Percentiles rank a stretch among this genome's conserved stretches.
These are phyloP conservation scores for Stagonosporopsis cucurbitacearum DNA, from an alignment of 2,329 filamentous ascomycete species.

Conservation along the genomic window DNA sequence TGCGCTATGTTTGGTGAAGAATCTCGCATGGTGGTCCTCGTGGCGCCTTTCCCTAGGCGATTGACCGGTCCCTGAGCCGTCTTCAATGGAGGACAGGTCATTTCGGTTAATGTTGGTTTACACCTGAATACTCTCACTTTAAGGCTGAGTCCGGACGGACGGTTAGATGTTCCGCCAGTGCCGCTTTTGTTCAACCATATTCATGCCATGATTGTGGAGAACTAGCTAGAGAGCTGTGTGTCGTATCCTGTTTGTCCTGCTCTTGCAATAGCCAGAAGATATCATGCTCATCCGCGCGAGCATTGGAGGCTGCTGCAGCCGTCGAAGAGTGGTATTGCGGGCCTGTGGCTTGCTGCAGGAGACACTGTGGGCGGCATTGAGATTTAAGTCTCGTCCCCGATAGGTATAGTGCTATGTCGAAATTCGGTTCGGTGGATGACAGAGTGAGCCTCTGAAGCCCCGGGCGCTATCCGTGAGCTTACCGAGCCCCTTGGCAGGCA, in stretches of 20 bases:
- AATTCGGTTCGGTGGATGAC: conserved; percentile 9
- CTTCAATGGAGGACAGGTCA: conserved; percentile 19
- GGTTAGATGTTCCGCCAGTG: conserved; percentile 26
- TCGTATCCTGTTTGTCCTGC: background rate
- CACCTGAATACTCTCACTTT: conserved; percentile 7
- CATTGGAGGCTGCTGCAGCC: background rate
- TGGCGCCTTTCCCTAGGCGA: conserved; percentile 26
- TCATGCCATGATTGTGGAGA: background rate
- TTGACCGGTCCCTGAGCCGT: conserved; percentile 32
- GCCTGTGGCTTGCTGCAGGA: conserved; percentile 17
- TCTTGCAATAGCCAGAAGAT: background rate
- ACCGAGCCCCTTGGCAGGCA: conserved; percentile 17
- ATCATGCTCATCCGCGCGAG: background rate
- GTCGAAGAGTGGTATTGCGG: conserved; percentile 3
- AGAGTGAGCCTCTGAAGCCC: conserved; percentile 11
- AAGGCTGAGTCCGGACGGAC: conserved; percentile 20
- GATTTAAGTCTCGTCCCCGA: conserved; percentile 3
- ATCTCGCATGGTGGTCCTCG: conserved; percentile 20
- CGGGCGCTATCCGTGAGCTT: conserved; percentile 12
- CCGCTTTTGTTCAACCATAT: background rate
- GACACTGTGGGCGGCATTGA: conserved; percentile 6
- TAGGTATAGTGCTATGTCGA: conserved; percentile 9
- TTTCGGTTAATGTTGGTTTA: conserved; percentile 32
- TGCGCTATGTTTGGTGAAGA: conserved; percentile 30
- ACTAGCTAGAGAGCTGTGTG: too few relatives aligned